Conservation (phyloP, 371 early-diverging fungal species). For the Parasitella parasitica region DNA sequence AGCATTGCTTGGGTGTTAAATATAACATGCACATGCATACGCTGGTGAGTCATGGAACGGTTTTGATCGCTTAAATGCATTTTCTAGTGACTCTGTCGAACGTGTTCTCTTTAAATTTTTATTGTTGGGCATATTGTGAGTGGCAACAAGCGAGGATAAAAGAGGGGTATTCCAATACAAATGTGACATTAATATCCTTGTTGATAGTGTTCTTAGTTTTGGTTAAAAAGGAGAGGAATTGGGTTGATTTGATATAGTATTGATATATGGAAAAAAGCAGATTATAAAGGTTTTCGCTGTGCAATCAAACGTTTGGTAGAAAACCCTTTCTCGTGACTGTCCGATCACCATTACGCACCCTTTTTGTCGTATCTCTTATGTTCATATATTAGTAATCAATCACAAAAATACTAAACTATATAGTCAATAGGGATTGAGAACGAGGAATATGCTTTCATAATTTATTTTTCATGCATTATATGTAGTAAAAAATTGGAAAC, state of each 20-base stretch:
- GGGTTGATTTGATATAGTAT: neutral
- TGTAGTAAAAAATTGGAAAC: too few species aligned
- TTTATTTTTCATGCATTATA: too few species aligned
- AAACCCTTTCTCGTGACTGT: neutral
- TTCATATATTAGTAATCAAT: neutral
- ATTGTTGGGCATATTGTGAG: slow-evolving; percentile 1
- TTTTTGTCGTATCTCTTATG: too few species aligned
- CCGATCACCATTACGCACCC: neutral
- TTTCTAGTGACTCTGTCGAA: slow-evolving; percentile 20
- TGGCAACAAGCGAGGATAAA: slow-evolving; percentile 13
- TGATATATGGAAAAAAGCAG: neutral
- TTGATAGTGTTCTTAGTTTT: neutral
- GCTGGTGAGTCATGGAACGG: neutral
- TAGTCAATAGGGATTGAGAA: too few species aligned
- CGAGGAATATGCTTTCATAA: too few species aligned
- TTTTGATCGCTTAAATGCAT: slow-evolving; percentile 14
- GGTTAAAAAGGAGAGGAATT: neutral
- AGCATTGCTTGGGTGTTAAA: neutral
- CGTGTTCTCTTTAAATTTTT: slow-evolving; percentile 21
- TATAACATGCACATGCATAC: neutral
- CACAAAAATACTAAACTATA: neutral
- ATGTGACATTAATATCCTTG: slow-evolving; percentile 8
- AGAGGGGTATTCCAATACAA: slow-evolving; percentile 14
- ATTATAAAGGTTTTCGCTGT: neutral
- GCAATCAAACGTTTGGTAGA: neutral